Evolutionary conservation across 2,329 filamentous ascomycete species (phyloP).

Genomic region (Colletotrichum eremochloae): DNA sequence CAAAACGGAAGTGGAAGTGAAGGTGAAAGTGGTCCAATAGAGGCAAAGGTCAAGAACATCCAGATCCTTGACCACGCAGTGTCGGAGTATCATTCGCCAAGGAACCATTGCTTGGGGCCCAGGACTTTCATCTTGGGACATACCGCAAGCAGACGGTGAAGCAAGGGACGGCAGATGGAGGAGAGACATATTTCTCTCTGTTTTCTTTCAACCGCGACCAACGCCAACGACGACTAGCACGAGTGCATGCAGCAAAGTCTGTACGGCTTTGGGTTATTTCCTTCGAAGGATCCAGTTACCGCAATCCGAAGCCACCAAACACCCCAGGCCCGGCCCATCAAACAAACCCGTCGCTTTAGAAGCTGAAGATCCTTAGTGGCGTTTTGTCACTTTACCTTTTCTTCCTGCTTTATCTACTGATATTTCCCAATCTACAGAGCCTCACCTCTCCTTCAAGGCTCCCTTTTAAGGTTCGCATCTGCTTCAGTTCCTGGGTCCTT

Average conservation of each 20-base stretch:
- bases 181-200: conserved; percentile 26
- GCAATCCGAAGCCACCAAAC: conserved; percentile 22
- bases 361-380: conserved; percentile 27
- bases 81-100: conserved; percentile 13
- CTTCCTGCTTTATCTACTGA: conserved; percentile 28
- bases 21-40: not conserved
- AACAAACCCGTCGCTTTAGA: conserved; percentile 25
- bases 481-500: conserved; percentile 21
- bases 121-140: not conserved
- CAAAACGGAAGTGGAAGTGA: not conserved
- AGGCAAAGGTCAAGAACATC: conserved; percentile 20
- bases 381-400: not conserved
- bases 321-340: conserved; percentile 11
- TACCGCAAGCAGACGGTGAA: conserved; percentile 28
- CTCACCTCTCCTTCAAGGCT: conserved; percentile 11
- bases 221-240: conserved; percentile 26
- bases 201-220: conserved; percentile 29
- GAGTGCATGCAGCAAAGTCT: conserved; percentile 21
- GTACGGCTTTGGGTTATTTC: conserved; percentile 24
- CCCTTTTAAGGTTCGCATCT: conserved; percentile 23
- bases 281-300: not conserved
- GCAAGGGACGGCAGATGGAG: conserved; percentile 21
- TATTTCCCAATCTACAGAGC: conserved; percentile 5
- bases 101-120: conserved; percentile 2
- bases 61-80: conserved; percentile 24